phyloP scores from a whole-genome alignment of 2,329 filamentous ascomycete genomes.

The Cladosporium sp. region DNA sequence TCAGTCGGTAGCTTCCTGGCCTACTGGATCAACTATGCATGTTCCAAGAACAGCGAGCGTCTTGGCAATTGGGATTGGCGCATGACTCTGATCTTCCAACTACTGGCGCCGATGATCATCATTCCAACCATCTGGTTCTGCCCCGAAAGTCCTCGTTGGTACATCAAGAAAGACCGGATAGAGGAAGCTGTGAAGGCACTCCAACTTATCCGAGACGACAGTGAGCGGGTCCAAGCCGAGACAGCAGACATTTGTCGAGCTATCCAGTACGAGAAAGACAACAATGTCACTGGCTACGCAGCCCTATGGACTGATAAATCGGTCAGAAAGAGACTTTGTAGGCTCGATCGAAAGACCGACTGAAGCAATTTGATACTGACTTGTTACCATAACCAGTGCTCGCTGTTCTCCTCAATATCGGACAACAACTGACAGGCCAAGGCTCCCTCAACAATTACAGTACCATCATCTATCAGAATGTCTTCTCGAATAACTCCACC shows the following conservation, averaged over 20 bases:
- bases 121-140: not conserved
- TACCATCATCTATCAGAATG: constrained; percentile 10
- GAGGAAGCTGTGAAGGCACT: not conserved
- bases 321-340: not conserved
- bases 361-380: not conserved
- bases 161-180: constrained; percentile 5
- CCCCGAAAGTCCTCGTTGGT: constrained; percentile 4
- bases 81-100: constrained; percentile 2
- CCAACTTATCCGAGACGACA: not conserved
- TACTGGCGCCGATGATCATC: constrained; percentile 8
- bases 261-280: constrained; percentile 1
- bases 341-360: not conserved
- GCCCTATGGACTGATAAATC: not conserved
- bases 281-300: not conserved
- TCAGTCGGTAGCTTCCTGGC: constrained; percentile 6
- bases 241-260: not conserved
- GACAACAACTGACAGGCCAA: constrained; percentile 3
- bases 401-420: not conserved
- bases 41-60: constrained; percentile 6
- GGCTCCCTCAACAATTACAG: constrained; percentile 9
- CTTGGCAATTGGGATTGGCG: constrained; percentile 5
- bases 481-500: constrained; percentile 10
- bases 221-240: not conserved
- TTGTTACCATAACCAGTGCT: not conserved
- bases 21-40: constrained; percentile 9